phyloP scores from a whole-genome alignment of 257 asterid genomes.

The Jacaranda copaia region DNA sequence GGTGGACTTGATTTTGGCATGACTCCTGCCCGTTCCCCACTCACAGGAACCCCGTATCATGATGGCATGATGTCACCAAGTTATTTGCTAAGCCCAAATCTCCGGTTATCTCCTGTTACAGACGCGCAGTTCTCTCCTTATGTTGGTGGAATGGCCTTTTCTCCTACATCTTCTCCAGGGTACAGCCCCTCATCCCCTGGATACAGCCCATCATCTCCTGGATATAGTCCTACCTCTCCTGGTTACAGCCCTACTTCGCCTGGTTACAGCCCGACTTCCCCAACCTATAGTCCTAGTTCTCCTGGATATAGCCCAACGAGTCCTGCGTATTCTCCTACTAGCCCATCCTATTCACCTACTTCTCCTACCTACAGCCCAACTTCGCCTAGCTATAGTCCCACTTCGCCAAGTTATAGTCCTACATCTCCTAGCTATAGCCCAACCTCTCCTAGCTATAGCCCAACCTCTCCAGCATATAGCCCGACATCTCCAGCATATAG shows the following conservation, averaged over 20 bases:
- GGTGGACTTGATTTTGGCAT: conserved; percentile 91
- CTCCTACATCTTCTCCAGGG: conserved; percentile 88
- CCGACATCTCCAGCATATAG: conserved; percentile 91
- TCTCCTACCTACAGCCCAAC: conserved; percentile 83
- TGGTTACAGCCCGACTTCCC: conserved; percentile 90
- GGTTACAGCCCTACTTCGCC: conserved; percentile 92
- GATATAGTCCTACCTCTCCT: conserved; percentile 87
- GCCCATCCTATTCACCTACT: conserved; percentile 91
- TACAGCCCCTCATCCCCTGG: conserved; percentile 76
- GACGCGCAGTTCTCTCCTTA: conserved; percentile 96
- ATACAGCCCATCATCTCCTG: conserved; percentile 90
- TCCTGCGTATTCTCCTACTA: conserved; percentile 93
- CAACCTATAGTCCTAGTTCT: conserved; percentile 92
- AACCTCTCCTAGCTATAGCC: conserved; percentile 83
- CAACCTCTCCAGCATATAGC: conserved; percentile 84
- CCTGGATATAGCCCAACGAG: conserved; percentile 94
- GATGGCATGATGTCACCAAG: conserved; percentile 98
- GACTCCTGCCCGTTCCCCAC: conserved; percentile 95
- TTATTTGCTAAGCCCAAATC: conserved; percentile 81
- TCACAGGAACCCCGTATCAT: conserved; percentile 82
- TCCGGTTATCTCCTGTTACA: conserved; percentile 71
- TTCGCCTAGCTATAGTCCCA: conserved; percentile 79
- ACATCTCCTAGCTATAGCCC: conserved; percentile 87
- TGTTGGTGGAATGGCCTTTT: conserved; percentile 83
- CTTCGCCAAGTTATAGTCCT: conserved; percentile 90